Evolutionary conservation across 2,329 filamentous ascomycete genomes (phyloP), one percentile per base, ranked within the genome.

Genomic region (Colletotrichum gigasporum): DNA sequence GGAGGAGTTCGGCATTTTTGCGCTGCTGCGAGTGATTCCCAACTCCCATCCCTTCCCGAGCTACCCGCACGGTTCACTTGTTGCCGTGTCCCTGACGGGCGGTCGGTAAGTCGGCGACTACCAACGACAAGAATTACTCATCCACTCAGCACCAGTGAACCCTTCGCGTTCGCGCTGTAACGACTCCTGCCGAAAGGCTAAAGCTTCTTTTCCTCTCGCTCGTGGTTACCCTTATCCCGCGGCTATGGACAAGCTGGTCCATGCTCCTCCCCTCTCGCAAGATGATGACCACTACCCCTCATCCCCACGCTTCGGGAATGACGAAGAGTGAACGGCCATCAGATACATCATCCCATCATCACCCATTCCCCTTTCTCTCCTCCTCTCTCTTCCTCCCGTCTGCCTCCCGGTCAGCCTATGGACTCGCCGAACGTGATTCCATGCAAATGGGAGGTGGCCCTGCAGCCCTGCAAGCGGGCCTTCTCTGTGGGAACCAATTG

Each of bases 401-500:
- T 35, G 53, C 53, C 41, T 56, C 18, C 22, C 53, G n/a, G 50
- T 61, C 56, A 30, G 48, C 48, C 34, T 28, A 45, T 48, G 61
- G 41, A 44, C 35, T 61, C 22, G 48, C 61, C 56, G 48, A 53
- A 35, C 7, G 24, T 24, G 10, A 34, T 22, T 16, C 20, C 35
- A 11, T 34, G 34, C 11, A 35, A 14, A 30, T 18, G 18, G 50
- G 12, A 34, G 9, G 5, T 9, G 14, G 10, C 32, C 18, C 28
- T 44, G 35, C 56, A 64, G 48, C 62, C 56, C 48, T 61, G 62
- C 56, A 34, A 50, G 56, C 42, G 62, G 61, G 20, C 41, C 41
- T n/a, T n/a, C n/a, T 37, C 28, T 14, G 32, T 18, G 30, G 55
- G 26, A 48, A 42, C 32, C 55, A 37, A 32, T 52, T 14, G 55